These are phyloP conservation scores for Colletotrichum destructivum DNA, from an alignment of 2,329 filamentous ascomycete species.

Conservation along the genomic window DNA sequence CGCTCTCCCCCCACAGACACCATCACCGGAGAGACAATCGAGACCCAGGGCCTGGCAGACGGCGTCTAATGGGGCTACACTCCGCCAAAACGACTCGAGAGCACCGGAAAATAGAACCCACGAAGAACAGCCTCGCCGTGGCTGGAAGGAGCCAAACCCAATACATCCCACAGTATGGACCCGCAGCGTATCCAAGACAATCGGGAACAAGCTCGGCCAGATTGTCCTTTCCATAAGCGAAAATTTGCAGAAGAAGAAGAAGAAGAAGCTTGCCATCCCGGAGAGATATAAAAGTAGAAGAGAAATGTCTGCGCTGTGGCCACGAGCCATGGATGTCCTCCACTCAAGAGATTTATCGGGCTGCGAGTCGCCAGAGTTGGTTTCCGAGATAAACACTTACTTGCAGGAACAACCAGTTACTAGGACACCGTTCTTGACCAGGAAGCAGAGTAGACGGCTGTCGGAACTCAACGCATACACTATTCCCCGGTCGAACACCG, in stretches of 20 bases:
- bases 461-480: no score
- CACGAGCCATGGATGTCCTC: neutral
- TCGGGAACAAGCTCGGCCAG: neutral
- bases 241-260: neutral
- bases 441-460: neutral
- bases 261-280: neutral
- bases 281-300: neutral
- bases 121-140: neutral
- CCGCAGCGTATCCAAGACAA: neutral
- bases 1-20: neutral
- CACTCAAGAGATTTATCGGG: neutral
- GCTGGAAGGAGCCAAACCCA: no score
- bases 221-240: neutral
- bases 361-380: neutral
- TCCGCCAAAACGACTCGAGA: no score
- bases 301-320: neutral
- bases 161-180: no score
- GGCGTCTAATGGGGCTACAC: neutral
- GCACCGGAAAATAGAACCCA: no score
- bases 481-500: neutral
- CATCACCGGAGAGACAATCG: neutral
- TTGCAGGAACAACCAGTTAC: no score
- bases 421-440: neutral
- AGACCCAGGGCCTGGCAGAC: neutral
- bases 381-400: neutral